These are phyloP conservation scores for Cryptococcus jaspeensis DNA, from an alignment of 1,284 basidiomycete genomes.

Conservation along the genomic window DNA sequence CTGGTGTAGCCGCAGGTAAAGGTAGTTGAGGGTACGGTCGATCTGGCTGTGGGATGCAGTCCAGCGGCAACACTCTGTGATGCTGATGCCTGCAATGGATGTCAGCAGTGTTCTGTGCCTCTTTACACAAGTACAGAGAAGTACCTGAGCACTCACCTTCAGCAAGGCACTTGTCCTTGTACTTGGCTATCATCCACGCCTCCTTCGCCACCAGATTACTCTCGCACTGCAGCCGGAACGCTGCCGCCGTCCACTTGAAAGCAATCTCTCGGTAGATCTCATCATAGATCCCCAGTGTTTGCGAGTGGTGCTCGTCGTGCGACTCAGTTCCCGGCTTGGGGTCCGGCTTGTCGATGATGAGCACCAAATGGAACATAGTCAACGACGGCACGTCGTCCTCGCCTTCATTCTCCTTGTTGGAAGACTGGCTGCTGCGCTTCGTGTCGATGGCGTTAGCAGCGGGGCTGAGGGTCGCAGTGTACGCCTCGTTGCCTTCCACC, in stretches of 20 bases:
- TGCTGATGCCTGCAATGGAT: slow-evolving; percentile 25
- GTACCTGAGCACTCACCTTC: slow-evolving; percentile 43
- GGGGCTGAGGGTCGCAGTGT: neutral
- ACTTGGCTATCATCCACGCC: slow-evolving; percentile 63
- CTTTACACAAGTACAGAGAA: neutral
- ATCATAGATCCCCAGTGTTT: slow-evolving; percentile 57
- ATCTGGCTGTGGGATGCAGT: slow-evolving; percentile 64
- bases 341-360: slow-evolving; percentile 86
- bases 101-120: neutral
- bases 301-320: slow-evolving; percentile 21
- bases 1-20: slow-evolving; percentile 55
- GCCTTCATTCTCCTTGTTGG: neutral
- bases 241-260: slow-evolving; percentile 81
- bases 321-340: slow-evolving; percentile 53
- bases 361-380: slow-evolving; percentile 79
- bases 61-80: slow-evolving; percentile 34
- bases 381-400: slow-evolving; percentile 56
- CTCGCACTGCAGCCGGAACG: slow-evolving; percentile 80
- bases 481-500: slow-evolving; percentile 21
- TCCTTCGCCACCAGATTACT: slow-evolving; percentile 77
- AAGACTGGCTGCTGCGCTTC: neutral
- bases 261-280: slow-evolving; percentile 74
- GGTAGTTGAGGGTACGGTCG: slow-evolving; percentile 67
- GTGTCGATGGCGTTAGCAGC: neutral
- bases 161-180: slow-evolving; percentile 62